Conservation (phyloP, 169 alveolate genomes). For the Ichthyophthirius multifiliis region DNA sequence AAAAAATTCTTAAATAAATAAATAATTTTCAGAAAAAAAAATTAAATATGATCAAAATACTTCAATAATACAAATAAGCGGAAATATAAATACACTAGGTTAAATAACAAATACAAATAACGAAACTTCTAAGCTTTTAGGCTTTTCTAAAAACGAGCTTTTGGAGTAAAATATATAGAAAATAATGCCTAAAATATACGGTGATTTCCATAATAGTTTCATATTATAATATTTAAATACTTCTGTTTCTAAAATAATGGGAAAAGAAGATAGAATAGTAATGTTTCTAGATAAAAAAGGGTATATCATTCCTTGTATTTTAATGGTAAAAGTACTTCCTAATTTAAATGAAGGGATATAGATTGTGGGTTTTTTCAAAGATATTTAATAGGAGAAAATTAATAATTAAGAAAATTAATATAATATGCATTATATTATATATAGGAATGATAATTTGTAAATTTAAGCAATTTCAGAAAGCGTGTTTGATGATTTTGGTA, state of each 20-base stretch:
- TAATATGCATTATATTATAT: constrained; percentile 23
- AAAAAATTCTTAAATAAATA: constrained; percentile 20
- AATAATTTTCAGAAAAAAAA: constrained; percentile 25
- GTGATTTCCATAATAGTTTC: constrained; percentile 52
- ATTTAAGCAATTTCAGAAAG: constrained; percentile 27
- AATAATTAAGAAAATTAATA: background rate
- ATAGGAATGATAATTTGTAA: constrained; percentile 7
- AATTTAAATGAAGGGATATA: constrained; percentile 34
- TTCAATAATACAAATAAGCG: constrained; percentile 24
- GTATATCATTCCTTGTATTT: constrained; percentile 36
- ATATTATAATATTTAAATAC: constrained; percentile 49
- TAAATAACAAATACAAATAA: constrained; percentile 23
- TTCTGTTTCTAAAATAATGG: constrained; percentile 46
- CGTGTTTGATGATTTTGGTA: constrained; percentile 29
- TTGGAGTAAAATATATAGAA: constrained; percentile 45
- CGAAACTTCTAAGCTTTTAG: constrained; percentile 37
- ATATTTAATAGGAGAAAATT: background rate
- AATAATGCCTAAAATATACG: constrained; percentile 52
- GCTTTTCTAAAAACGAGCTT: constrained; percentile 40
- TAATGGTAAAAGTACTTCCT: constrained; percentile 47
- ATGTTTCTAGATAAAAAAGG: constrained; percentile 43
- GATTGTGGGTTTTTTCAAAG: constrained; percentile 40
- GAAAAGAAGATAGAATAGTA: constrained; percentile 28
- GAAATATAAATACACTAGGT: constrained; percentile 32
- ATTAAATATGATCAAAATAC: constrained; percentile 42